Base-by-base conservation (phyloP, 148 eudicot species). In the Amaranthus palmeri region DNA sequence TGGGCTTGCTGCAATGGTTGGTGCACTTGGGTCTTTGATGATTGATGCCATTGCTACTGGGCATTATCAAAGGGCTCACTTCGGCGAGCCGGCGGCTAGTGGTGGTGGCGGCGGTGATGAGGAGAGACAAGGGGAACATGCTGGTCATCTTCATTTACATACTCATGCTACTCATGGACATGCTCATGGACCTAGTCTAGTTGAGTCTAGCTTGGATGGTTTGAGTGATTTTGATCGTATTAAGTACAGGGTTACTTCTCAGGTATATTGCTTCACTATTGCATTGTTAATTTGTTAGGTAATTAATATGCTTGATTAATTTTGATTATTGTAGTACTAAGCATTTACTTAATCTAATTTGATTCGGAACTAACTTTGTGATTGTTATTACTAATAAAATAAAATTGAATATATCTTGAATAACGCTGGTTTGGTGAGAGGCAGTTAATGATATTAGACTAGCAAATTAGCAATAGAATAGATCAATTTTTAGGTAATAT, bases 1-100 rank as follows among this genome's bases (percentile, higher is more conserved):
- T 3, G 82, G 84, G 0, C 53, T 81, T 0, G 81, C 71, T 4
- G 76, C 80, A 0, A 79, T 79, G 78, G 2, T 70, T 0, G 76
- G 84, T 10, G 70, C 82, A 4, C 55, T 78, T 1, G 80, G 65
- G 13, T 81, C 83, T 3, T 74, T 84, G 77, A 76, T 79, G 80
- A 64, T 84, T 8, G 87, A 84, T 54, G 72, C 74, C 14, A 53
- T 81, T 49, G 85, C 77, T 44, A 74, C 77, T 5, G 64, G 57
- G 14, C 77, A 74, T 59, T 74, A 74, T 6, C 67, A 58, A 10
- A 67, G 55, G 58, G 77, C 70, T 7, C 77, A 73, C 45, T 10
- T 45, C 13, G 68, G 67, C 47, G 44, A 13, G 25, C 74, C 63
- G 6, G 65, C 64, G 5, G 56, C 43, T 6, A 14, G 49, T 17